Conservation (phyloP, 306 rosid genomes). For the Fragaria ananassa region DNA sequence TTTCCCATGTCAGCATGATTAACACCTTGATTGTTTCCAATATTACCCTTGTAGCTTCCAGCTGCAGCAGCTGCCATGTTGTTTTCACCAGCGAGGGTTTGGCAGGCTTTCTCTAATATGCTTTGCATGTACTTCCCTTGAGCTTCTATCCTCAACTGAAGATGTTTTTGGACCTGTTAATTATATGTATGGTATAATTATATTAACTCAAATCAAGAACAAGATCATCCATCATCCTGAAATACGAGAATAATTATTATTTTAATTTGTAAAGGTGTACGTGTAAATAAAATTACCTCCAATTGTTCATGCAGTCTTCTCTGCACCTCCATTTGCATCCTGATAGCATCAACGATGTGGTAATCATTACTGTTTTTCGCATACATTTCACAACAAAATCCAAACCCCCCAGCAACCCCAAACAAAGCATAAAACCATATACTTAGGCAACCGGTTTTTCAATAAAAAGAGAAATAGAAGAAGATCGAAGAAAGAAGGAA, state of each 20-base stretch:
- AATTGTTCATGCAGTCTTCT: conserved; percentile 94
- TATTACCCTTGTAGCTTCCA: conserved; percentile 46
- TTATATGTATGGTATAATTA: conserved; percentile 11
- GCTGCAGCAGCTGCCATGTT: conserved; percentile 50
- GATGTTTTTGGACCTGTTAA: conserved; percentile 88
- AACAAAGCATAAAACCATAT: conserved; percentile 14
- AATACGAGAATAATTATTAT: background rate
- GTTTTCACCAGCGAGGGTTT: conserved; percentile 97
- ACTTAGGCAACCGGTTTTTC: conserved; percentile 10
- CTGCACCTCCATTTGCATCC: conserved; percentile 99
- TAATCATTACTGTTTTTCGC: conserved; percentile 54
- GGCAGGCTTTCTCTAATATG: conserved; percentile 94
- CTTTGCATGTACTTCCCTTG: conserved; percentile 99
- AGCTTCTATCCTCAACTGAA: conserved; percentile 94
- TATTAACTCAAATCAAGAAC: conserved; percentile 7
- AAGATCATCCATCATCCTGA: background rate
- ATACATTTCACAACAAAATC: conserved; percentile 44
- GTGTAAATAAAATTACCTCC: conserved; percentile 51
- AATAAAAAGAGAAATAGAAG: background rate
- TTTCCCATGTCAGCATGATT: conserved; percentile 52
- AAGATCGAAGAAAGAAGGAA: background rate
- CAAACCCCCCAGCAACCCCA: conserved; percentile 31
- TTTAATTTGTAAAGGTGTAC: background rate
- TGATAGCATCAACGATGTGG: conserved; percentile 65
- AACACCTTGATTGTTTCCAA: conserved; percentile 33